phyloP scores from a whole-genome alignment of 2,329 filamentous ascomycete species.

The Fusarium chaquense region DNA sequence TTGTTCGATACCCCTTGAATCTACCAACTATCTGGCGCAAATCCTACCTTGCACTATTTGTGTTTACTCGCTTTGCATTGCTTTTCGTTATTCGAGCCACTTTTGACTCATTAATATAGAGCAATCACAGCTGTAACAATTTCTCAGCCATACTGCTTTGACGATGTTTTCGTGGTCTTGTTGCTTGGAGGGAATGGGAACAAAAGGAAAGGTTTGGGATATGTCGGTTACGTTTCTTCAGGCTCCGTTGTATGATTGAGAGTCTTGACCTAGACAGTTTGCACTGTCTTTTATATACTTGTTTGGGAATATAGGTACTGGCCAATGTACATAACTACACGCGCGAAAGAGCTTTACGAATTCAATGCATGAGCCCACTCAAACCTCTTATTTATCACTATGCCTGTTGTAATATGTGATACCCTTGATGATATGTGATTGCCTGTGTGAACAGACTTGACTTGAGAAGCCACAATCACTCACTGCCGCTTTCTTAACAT shows the following conservation, averaged over 20 bases:
- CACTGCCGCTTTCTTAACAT: neutral
- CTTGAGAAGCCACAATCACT: too few species aligned
- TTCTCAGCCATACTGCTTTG: slow-evolving; percentile 13
- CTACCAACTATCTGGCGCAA: slow-evolving; percentile 33
- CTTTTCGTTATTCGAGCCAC: slow-evolving; percentile 26
- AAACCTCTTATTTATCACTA: neutral
- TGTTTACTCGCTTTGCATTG: slow-evolving; percentile 25
- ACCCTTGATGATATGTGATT: neutral
- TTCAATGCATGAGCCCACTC: slow-evolving; percentile 24
- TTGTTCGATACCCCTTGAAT: slow-evolving; percentile 44
- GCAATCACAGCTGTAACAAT: slow-evolving; percentile 9
- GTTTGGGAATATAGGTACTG: slow-evolving; percentile 30
- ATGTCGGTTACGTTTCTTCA: slow-evolving; percentile 7
- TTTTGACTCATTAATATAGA: slow-evolving; percentile 8
- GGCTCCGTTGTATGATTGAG: slow-evolving; percentile 37
- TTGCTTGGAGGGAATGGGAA: slow-evolving; percentile 19
- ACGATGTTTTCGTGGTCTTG: slow-evolving; percentile 15
- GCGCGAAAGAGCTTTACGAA: slow-evolving; percentile 36
- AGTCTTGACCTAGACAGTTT: slow-evolving; percentile 31
- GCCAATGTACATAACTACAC: slow-evolving; percentile 31
- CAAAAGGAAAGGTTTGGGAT: slow-evolving; percentile 21
- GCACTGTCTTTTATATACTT: slow-evolving; percentile 26
- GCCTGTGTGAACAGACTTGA: too few species aligned
- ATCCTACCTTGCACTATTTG: slow-evolving; percentile 12
- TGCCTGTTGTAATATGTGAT: neutral